Conservation (phyloP, 345 rosid species). For the Gossypium thurberi region DNA sequence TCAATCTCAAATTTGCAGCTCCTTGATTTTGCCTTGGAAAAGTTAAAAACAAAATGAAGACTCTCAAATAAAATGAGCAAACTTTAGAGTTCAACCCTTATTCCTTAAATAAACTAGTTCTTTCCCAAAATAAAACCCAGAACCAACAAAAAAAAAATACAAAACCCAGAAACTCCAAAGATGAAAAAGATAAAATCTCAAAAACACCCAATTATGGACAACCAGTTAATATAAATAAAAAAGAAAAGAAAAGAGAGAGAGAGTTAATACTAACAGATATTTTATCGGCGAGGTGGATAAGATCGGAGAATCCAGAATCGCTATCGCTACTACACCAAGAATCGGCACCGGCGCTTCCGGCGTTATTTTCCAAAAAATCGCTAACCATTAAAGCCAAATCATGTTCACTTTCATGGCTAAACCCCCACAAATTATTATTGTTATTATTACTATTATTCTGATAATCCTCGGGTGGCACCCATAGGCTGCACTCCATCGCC, state of each 20-base stretch:
- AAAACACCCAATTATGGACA: neutral
- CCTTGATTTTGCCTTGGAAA: too few species aligned
- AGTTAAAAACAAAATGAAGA: neutral
- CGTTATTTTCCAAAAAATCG: slow-evolving; percentile 64
- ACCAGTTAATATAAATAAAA: neutral
- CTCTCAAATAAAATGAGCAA: neutral
- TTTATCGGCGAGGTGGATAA: slow-evolving; percentile 58
- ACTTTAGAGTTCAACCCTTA: neutral
- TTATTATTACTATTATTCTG: neutral
- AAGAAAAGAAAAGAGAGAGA: neutral
- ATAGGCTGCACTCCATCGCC: slow-evolving; percentile 54
- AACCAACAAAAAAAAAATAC: neutral
- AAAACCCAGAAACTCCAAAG: neutral
- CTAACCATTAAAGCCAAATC: slow-evolving; percentile 83
- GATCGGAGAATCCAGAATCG: slow-evolving; percentile 71
- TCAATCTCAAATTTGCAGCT: too few species aligned
- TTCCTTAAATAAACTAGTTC: neutral
- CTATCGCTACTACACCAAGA: slow-evolving; percentile 81
- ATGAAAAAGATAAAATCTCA: neutral
- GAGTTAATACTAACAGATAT: slow-evolving; percentile 40
- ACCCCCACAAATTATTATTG: slow-evolving; percentile 31
- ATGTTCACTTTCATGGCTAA: slow-evolving; percentile 77
- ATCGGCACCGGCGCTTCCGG: slow-evolving; percentile 46
- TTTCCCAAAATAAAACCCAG: neutral
- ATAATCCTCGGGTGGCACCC: slow-evolving; percentile 32